Base-by-base conservation (phyloP, 129 eudicot species). In the Helichrysum umbraculigerum region DNA sequence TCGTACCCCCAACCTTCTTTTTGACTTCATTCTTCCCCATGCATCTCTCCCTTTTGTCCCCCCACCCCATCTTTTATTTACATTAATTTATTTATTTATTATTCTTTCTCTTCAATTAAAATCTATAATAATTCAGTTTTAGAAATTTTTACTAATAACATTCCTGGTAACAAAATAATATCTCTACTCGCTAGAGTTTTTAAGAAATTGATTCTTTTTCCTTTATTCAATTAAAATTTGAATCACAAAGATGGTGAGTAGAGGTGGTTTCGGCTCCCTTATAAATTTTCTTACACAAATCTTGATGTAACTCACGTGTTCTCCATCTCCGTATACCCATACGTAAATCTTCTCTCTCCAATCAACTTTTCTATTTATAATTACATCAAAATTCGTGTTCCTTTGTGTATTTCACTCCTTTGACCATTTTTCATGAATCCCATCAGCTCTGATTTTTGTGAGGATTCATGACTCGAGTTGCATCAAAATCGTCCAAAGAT, bases 1-100 rank as follows among this genome's bases (percentile, higher is more conserved):
- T 76, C 86, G 79, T 6, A 21, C 10, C 72, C 76, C 32, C n/a
- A 28, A 51, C 72, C 10, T 35, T 44, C 56, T 71, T 42, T 72
- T 60, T 64, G 66, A 37, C 78, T 62, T 68, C 60, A 47, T 66
- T 33, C 75, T 66, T 35, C 79, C 34, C 77, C 65, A 72, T 64
- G 25, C 66, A 22, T 21, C 5, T 60, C 29, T 17, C 66, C 51
- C 28, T 66, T 65, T 34, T 17, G 70, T 7, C 66, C 66, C 66
- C 11, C 34, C 10, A 0, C 22, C 1, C 0, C 9, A 34, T 28
- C 17, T 54, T 54, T n/a, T 54, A 35, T 35, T 35, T 35, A 1
- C 41, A 35, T 35, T 35, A 35, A 35, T 35, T 5, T 17, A 39
- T 39, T 6, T 4, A 25, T 25, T 25, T 25, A 25, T 25, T 25